Evolutionary conservation across 1,284 basidiomycete species (phyloP).

Genomic region (Rhodotorula glutinis): DNA sequence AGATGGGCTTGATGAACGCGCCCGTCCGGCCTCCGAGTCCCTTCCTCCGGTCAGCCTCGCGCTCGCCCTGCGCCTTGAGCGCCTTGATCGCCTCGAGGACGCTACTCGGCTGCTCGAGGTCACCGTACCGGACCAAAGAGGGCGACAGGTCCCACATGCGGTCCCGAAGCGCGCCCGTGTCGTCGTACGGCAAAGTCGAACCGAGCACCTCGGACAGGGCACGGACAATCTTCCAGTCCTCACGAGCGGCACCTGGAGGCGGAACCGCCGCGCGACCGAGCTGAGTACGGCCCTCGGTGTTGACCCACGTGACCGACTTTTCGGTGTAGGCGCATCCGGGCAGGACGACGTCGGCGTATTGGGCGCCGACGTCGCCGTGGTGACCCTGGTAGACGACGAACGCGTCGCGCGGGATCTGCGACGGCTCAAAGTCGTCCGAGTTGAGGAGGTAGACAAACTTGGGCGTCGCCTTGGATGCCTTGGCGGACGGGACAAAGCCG

Average conservation of each 20-base stretch:
- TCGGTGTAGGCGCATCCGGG: constrained; percentile 96
- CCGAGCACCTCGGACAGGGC: constrained; percentile 84
- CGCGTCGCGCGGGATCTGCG: constrained; percentile 85
- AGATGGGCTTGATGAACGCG: constrained; percentile 74
- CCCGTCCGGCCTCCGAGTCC: constrained; percentile 58
- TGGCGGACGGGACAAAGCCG: constrained; percentile 81
- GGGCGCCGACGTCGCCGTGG: constrained; percentile 95
- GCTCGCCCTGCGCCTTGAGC: constrained; percentile 60
- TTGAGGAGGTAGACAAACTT: constrained; percentile 98
- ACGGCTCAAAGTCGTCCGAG: constrained; percentile 88
- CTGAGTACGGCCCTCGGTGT: constrained; percentile 93
- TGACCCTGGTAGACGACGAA: constrained; percentile 99
- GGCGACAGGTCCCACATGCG: constrained; percentile 98
- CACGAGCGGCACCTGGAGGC: constrained; percentile 89
- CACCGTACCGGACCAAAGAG: constrained; percentile 81
- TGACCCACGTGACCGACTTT: constrained; percentile 91
- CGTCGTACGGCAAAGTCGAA: constrained; percentile 81
- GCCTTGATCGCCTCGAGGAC: constrained; percentile 67
- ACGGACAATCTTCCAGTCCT: constrained; percentile 98
- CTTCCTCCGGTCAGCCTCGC: constrained; percentile 41
- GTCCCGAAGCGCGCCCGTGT: constrained; percentile 79
- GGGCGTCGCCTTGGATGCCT: constrained; percentile 69
- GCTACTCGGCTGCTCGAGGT: constrained; percentile 70
- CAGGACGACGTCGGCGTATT: constrained; percentile 91
- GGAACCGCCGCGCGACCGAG: constrained; percentile 86